Base-by-base conservation (phyloP, 805 yeast species). In the Scheffersomyces stipitis region DNA sequence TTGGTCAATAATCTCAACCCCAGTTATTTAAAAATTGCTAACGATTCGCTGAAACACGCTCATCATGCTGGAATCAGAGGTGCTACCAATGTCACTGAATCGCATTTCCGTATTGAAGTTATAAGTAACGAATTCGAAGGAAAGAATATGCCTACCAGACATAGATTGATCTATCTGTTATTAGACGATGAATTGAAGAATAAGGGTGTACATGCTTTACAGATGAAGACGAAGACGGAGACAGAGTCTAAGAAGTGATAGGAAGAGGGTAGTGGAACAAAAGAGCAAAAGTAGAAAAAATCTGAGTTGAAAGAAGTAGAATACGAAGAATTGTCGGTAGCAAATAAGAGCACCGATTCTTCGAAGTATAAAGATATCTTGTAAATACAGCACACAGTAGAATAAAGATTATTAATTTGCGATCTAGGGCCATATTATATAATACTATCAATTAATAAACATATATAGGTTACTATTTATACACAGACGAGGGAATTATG, bases 31-130 rank as follows among this genome's bases (percentile, higher is more conserved):
- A 72, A 66, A 22, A 72, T 91, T 4, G 68, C 66, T 40, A 91
- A 91, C 57, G 97, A 91, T 60, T 86, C 96, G 5, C 80, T 79
- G 60, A 85, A 85, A 56, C 98, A 91, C 60, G 78, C 89, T 2
- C 90, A 86, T 46, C 98, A 91, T 59, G 82, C 80, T 40, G 89
- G 95, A 2, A 74, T 87, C 66, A 73, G 80, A 36, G 88, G 83
- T 3, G 87, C 90, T 6, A 48, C 72, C 2, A 88, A 88, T 59
- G 70, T 66, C 12, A 71, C 75, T 2, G 97, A 91, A 60, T 83
- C 95, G 0, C 97, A 91, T 58, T 88, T 90, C 61, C 64, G 87
- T 38, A 60, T 91, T 26, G 81, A 78, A 32, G 71, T 90, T 4
- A 85, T 87, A 7, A 81, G 90, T 48, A 79, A 79, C 24, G 69